These are phyloP conservation scores for Tetrahymena malaccensis DNA, from an alignment of 73 alveolate species.

Conservation along the genomic window DNA sequence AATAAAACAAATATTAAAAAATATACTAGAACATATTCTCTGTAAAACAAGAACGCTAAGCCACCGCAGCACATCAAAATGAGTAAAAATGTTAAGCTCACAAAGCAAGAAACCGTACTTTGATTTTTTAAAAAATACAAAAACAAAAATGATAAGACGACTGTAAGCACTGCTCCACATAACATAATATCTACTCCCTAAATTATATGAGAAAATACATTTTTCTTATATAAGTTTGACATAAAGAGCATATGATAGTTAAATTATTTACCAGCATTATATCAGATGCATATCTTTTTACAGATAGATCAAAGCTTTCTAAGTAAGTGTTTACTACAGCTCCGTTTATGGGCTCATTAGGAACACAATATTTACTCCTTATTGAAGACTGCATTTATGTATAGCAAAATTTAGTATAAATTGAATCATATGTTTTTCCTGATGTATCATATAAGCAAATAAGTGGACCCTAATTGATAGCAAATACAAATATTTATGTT, in stretches of 20 bases:
- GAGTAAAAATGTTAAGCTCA: background rate
- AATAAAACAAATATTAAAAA: too few relatives aligned
- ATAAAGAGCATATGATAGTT: too few relatives aligned
- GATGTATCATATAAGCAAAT: conserved; percentile 17
- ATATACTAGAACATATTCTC: background rate
- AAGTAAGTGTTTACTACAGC: conserved; percentile 13
- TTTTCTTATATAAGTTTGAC: too few relatives aligned
- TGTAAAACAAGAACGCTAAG: background rate
- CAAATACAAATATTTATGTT: background rate
- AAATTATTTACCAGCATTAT: background rate
- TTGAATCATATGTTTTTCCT: background rate
- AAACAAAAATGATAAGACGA: background rate
- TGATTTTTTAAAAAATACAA: background rate
- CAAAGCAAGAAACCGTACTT: background rate
- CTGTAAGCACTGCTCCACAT: background rate
- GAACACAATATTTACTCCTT: conserved; percentile 28
- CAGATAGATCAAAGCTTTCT: conserved; percentile 3
- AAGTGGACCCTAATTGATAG: background rate
- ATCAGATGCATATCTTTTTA: conserved; percentile 34
- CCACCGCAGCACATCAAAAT: background rate
- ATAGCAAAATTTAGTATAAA: conserved; percentile 15
- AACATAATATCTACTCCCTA: background rate
- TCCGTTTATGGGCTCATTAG: conserved; percentile 31
- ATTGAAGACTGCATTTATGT: conserved; percentile 20
- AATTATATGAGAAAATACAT: background rate